Evolutionary conservation across 352 stramenopile species (phyloP).

Genomic region (Phytophthora tentaculata): DNA sequence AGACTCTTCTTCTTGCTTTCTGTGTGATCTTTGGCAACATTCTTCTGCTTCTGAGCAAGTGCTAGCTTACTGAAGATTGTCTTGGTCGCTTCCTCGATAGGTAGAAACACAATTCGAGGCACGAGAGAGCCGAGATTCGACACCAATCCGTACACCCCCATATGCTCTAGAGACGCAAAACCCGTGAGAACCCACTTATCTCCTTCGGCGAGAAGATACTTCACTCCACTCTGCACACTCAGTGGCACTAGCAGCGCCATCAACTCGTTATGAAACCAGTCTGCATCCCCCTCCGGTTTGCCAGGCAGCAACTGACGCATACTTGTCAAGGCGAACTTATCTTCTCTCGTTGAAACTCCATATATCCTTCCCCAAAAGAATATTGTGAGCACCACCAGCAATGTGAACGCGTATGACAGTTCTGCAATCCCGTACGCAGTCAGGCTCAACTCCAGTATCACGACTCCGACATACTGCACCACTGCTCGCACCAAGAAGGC

Average conservation of each 20-base stretch:
- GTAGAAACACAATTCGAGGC: slow-evolving; percentile 95
- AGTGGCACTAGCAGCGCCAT: slow-evolving; percentile 74
- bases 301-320: slow-evolving; percentile 64
- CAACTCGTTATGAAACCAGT: slow-evolving; percentile 66
- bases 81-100: slow-evolving; percentile 96
- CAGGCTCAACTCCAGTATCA: slow-evolving; percentile 66
- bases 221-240: slow-evolving; percentile 94
- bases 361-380: slow-evolving; percentile 66
- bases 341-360: slow-evolving; percentile 4
- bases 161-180: slow-evolving; percentile 91
- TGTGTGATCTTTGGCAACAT: slow-evolving; percentile 9
- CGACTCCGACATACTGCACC: slow-evolving; percentile 76
- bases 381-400: slow-evolving; percentile 60
- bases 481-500: slow-evolving; percentile 75
- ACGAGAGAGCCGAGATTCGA: slow-evolving; percentile 96
- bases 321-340: slow-evolving; percentile 50
- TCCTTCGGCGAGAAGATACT: slow-evolving; percentile 97
- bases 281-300: slow-evolving; percentile 1
- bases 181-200: slow-evolving; percentile 95
- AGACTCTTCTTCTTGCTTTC: slow-evolving; percentile 38
- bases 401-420: slow-evolving; percentile 68
- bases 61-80: slow-evolving; percentile 94
- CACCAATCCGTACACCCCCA: slow-evolving; percentile 97
- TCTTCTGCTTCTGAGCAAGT: slow-evolving; percentile 32
- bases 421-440: slow-evolving; percentile 79